Evolutionary conservation across 2,329 filamentous ascomycete species (phyloP).

Genomic region (Fusarium sp.): DNA sequence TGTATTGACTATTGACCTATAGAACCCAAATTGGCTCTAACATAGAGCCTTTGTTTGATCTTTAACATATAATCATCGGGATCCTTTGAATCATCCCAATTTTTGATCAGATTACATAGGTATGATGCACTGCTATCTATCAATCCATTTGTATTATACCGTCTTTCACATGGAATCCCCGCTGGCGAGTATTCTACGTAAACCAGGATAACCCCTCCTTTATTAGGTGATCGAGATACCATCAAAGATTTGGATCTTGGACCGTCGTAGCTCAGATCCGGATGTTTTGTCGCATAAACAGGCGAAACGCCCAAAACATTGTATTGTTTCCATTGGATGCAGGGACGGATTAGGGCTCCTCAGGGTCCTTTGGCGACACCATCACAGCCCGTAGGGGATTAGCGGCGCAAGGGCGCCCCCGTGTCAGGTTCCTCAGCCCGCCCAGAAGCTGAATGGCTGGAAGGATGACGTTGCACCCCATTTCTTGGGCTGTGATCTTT

Average conservation of each 20-base stretch:
- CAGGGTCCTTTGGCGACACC: slow-evolving; percentile 29
- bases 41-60: too few species aligned
- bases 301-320: slow-evolving; percentile 17
- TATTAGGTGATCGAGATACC: neutral
- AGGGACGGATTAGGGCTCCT: slow-evolving; percentile 32
- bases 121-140: neutral
- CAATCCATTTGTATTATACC: neutral
- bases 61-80: too few species aligned
- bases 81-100: neutral
- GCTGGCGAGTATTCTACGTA: neutral
- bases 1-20: too few species aligned
- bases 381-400: slow-evolving; percentile 13
- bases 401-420: slow-evolving; percentile 9
- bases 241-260: neutral
- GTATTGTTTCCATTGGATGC: slow-evolving; percentile 10
- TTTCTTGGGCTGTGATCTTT: slow-evolving; percentile 27
- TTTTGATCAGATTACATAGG: neutral
- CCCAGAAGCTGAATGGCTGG: slow-evolving; percentile 13
- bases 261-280: neutral
- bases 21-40: too few species aligned
- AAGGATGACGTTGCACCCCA: slow-evolving; percentile 36
- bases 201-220: neutral
- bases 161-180: neutral
- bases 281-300: neutral
- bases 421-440: slow-evolving; percentile 34